Evolutionary conservation across 129 eudicot species (phyloP), one percentile per base, ranked within the genome.

Genomic region (Tagetes erecta): DNA sequence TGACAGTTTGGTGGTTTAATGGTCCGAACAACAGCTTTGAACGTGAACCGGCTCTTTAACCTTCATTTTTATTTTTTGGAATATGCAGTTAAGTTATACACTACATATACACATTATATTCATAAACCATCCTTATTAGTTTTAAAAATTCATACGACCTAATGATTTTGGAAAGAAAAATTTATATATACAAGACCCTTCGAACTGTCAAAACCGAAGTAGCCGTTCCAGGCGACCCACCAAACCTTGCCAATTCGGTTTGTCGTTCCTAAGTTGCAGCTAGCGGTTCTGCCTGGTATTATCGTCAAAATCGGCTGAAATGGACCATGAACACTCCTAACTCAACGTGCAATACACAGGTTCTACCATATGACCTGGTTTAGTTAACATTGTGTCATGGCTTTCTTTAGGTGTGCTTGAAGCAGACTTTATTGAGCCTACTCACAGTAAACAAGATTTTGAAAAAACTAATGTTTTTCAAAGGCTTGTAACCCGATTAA

Each of bases 381-480:
- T 46, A 11, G 35, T 69, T 47, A 30, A 63, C 70, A 60, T 75
- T 33, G 3, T 73, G 40, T 40, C 5, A 35, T 74, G 27, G 4
- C 6, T 68, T 63, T 67, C 11, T 71, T 11, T 73, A 88, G 94
- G 94, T 72, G 75, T 88, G 8, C 82, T 88, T 56, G 90, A 88
- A 78, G 90, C 94, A 69, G 80, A 88, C 70, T 83, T 78, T 59
- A 66, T 88, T 9, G 84, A 83, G 81, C 94, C 94, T 45, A 80
- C 82, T 14, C 94, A 88, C 41, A 88, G 71, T 41, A 88, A 88
- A 72, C 94, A 88, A 81, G 94, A 88, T 73, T 88, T 88, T 76
- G 94, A 88, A 69, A 85, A 86, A 70, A 88, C 94, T 6, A 56
- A 68, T 50, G 81, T 88, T 46, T 88, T 75, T 30, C 94, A 88